Evolutionary conservation across 345 rosid species (phyloP), one percentile per base, ranked within the genome.

Genomic region (Carallia brachiata): DNA sequence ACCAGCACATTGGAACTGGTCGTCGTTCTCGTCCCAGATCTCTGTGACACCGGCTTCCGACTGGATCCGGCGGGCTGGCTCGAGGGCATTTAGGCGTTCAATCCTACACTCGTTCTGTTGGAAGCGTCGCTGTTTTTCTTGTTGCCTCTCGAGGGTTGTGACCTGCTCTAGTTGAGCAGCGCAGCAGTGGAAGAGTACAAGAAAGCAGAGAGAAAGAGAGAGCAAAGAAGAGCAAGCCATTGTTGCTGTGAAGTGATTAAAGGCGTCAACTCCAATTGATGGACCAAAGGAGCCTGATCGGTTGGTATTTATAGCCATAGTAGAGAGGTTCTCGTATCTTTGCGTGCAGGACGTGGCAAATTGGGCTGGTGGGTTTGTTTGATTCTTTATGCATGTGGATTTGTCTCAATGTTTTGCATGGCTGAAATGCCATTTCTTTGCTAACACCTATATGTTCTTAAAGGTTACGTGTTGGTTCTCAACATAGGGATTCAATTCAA

Each of bases 1-100:
- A 4, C 82, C 83, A 6, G 84, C 85, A 16, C 86, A 84, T 65
- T 52, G 71, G 67, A 84, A 67, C 56, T 84, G 84, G 17, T 79
- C 63, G 10, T 78, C 71, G 28, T 70, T 64, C 61, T 74, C 81
- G 39, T 82, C 82, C 86, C 85, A 86, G 31, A 80, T 55, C 75
- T 86, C 84, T 9, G 81, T 70, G 44, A 58, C 48, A 7, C 89
- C 82, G 16, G 80, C 84, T 61, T 84, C 86, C 0, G 82, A 62
- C 66, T 65, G 44, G 57, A 78, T 37, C 23, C 61, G 32, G 36
- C 67, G 66, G 15, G 68, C 61, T 30, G 90, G 84, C 70, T 77
- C 61, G 0, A 52, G 75, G 40, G 78, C 76, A 4, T 68, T 68
- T 44, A 83, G 63, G 48, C 52, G 47, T 48, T 65, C 66, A 67